Conservation (phyloP, 768 basidiomycete genomes). For the Leucosporidium creatinivorum region DNA sequence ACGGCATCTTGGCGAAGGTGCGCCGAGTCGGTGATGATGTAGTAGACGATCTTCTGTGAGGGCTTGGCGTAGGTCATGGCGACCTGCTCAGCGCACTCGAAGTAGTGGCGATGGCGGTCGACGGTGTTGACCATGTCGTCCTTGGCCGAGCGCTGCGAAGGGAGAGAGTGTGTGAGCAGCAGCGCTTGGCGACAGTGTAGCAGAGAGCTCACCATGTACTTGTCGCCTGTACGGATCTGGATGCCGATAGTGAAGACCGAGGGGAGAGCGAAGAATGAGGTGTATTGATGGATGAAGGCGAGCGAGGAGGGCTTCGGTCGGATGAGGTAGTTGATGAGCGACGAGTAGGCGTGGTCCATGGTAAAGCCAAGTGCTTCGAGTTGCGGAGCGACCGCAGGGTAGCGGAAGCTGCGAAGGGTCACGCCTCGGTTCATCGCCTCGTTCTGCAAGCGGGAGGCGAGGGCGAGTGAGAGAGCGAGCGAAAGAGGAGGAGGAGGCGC, state of each 20-base stretch:
- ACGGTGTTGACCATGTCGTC: slow-evolving; percentile 11
- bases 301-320: slow-evolving; percentile 23
- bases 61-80: slow-evolving; percentile 10
- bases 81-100: slow-evolving; percentile 19
- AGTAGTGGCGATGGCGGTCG: slow-evolving; percentile 10
- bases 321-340: slow-evolving; percentile 25
- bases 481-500: background rate
- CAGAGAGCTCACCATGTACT: background rate
- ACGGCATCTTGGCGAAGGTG: slow-evolving; percentile 13
- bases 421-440: slow-evolving; percentile 3
- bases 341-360: slow-evolving; percentile 14
- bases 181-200: no score
- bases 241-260: slow-evolving; percentile 21
- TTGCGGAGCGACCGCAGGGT: background rate
- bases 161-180: background rate
- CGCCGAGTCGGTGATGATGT: slow-evolving; percentile 16
- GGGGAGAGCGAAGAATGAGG: slow-evolving; percentile 19
- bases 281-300: slow-evolving; percentile 22
- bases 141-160: slow-evolving; percentile 1
- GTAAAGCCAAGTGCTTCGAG: background rate
- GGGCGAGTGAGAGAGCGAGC: no score
- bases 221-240: slow-evolving; percentile 25
- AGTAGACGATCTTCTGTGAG: slow-evolving; percentile 18
- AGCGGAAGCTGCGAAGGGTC: background rate
- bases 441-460: no score